Percentiles rank a stretch among this genome's conserved stretches.
Evolutionary conservation across 2,329 filamentous ascomycete genomes (phyloP).

Genomic region (Orbilia ellipsospora): DNA sequence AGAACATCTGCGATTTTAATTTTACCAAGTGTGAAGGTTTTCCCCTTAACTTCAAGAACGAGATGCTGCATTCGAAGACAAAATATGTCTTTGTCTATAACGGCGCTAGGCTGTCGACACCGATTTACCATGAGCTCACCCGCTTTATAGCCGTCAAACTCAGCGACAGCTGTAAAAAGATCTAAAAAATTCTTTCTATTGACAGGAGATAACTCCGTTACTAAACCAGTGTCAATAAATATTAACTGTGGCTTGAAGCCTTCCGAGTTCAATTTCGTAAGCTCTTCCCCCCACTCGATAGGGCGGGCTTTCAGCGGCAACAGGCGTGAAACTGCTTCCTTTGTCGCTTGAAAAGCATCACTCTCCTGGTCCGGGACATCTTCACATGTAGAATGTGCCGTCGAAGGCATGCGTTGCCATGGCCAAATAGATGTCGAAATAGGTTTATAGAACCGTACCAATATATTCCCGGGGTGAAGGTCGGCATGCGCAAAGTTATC

Average conservation of each 20-base stretch:
- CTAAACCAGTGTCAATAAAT: slow-evolving; percentile 95
- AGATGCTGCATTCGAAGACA: slow-evolving; percentile 97
- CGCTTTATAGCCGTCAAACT: slow-evolving; percentile 96
- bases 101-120: slow-evolving; percentile 89
- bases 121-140: slow-evolving; percentile 96
- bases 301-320: slow-evolving; percentile 77
- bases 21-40: slow-evolving; percentile 89
- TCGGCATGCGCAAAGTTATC: slow-evolving; percentile 99
- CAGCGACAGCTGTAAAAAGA: slow-evolving; percentile 92
- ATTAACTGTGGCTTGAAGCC: slow-evolving; percentile 94
- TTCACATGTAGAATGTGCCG: not conserved
- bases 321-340: slow-evolving; percentile 83
- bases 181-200: slow-evolving; percentile 94
- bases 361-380: slow-evolving; percentile 63
- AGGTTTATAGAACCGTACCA: slow-evolving; percentile 97
- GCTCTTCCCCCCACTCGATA: slow-evolving; percentile 77
- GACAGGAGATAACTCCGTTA: slow-evolving; percentile 87
- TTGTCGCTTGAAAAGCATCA: slow-evolving; percentile 77
- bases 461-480: slow-evolving; percentile 96
- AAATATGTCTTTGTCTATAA: slow-evolving; percentile 89
- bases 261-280: slow-evolving; percentile 81
- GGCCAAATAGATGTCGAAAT: slow-evolving; percentile 73
- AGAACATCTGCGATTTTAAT: slow-evolving; percentile 97
- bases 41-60: slow-evolving; percentile 87
- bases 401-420: slow-evolving; percentile 63